These are phyloP conservation scores for Trichoderma sp. DNA, from an alignment of 2,329 filamentous ascomycete species.

Conservation along the genomic window DNA sequence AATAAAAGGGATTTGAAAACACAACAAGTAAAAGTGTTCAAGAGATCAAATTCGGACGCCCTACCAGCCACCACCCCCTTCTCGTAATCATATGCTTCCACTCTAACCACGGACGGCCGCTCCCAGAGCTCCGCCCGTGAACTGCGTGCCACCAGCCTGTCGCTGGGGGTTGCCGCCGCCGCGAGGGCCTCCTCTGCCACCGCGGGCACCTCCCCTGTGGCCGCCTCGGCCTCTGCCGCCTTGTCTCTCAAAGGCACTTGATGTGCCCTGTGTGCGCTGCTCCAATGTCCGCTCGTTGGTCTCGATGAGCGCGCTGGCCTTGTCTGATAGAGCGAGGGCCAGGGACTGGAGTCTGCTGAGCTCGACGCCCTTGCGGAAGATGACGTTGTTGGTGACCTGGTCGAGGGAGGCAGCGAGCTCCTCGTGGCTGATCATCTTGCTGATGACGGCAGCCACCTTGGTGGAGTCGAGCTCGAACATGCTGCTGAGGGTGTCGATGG, in stretches of 20 bases:
- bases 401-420: conserved; percentile 94
- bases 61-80: conserved; percentile 15
- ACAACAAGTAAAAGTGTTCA: conserved; percentile 14
- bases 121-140: conserved; percentile 77
- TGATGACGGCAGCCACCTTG: conserved; percentile 93
- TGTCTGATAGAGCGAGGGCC: conserved; percentile 90
- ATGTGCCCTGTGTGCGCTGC: conserved; percentile 92
- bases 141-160: conserved; percentile 72
- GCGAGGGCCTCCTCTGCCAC: conserved; percentile 60
- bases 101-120: conserved; percentile 59
- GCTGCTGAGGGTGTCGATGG: conserved; percentile 74
- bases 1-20: conserved; percentile 9
- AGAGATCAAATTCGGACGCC: conserved; percentile 21
- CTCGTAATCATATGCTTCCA: conserved; percentile 3
- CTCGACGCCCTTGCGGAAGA: conserved; percentile 99
- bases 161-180: conserved; percentile 58
- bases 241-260: conserved; percentile 92
- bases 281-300: conserved; percentile 96
- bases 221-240: conserved; percentile 73
- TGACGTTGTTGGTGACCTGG: conserved; percentile 94
- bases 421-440: conserved; percentile 99
- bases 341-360: conserved; percentile 93
- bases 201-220: conserved; percentile 58
- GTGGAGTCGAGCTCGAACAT: conserved; percentile 94
- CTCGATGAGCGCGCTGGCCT: conserved; percentile 94